These are phyloP conservation scores for Pyrus betulifolia DNA, from an alignment of 306 rosid genomes.

Conservation along the genomic window DNA sequence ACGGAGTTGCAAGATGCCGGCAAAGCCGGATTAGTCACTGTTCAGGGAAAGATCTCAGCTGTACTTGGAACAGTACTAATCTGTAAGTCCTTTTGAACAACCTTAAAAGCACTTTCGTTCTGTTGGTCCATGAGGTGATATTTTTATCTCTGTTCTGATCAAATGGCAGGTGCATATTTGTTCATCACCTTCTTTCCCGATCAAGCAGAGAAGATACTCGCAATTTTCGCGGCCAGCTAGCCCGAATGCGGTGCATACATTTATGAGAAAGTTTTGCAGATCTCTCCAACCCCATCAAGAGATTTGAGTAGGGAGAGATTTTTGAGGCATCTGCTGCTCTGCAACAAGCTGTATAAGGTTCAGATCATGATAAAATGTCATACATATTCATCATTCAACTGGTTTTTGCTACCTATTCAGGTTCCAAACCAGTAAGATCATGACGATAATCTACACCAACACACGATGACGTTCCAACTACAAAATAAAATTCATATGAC, in stretches of 20 bases:
- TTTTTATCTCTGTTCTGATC: not conserved
- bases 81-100: conserved; percentile 41
- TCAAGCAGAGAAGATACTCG: conserved; percentile 84
- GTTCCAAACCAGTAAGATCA: not conserved
- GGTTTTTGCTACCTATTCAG: not conserved
- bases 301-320: not conserved
- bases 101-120: too few relatives aligned
- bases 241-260: not conserved
- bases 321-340: not conserved
- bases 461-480: not conserved
- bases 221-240: conserved; percentile 48
- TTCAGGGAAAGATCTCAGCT: conserved; percentile 89
- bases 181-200: conserved; percentile 94
- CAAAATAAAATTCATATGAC: not conserved
- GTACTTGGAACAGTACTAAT: conserved; percentile 84
- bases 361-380: not conserved
- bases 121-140: not conserved
- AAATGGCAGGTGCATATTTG: conserved; percentile 64
- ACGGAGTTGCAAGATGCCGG: conserved; percentile 83
- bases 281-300: not conserved
- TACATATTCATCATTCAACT: not conserved
- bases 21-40: conserved; percentile 76
- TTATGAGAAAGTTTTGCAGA: not conserved
- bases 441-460: not conserved
- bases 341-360: not conserved